Evolutionary conservation across 2,329 filamentous ascomycete species (phyloP).

Genomic region (Pestalotiopsis sp.): DNA sequence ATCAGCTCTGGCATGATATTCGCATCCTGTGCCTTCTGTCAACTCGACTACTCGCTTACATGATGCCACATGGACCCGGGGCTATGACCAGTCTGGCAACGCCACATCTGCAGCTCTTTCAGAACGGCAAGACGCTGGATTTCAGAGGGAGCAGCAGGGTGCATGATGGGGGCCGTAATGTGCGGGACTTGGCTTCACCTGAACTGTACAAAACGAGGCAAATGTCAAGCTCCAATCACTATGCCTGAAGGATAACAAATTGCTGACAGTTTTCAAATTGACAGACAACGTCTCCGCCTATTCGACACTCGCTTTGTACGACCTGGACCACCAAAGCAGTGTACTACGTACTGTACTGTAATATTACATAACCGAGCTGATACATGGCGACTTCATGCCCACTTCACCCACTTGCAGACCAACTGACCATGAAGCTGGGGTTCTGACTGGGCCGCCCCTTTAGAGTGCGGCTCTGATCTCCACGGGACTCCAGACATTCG

Average conservation of each 20-base stretch:
- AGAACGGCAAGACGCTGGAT: neutral
- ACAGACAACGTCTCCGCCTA: neutral
- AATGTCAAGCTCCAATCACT: neutral
- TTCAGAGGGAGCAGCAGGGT: neutral
- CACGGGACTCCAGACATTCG: neutral
- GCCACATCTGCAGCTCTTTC: neutral
- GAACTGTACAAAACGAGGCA: neutral
- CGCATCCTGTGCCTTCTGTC: neutral
- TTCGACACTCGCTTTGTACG: neutral
- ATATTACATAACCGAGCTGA: neutral
- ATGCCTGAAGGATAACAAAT: neutral
- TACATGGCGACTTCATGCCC: neutral
- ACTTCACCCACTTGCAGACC: neutral
- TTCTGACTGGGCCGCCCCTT: neutral
- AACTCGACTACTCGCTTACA: neutral
- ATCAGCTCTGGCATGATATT: neutral
- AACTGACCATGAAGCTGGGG: neutral
- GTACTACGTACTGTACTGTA: neutral
- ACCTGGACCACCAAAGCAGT: neutral
- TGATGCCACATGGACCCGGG: neutral
- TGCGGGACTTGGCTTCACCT: neutral
- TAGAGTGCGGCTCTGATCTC: constrained; percentile 7
- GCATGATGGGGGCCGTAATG: neutral
- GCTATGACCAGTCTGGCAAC: neutral
- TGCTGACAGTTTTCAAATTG: neutral